These are phyloP conservation scores for Colletotrichum cuscutae DNA, from an alignment of 2,329 filamentous ascomycete genomes.

Conservation along the genomic window DNA sequence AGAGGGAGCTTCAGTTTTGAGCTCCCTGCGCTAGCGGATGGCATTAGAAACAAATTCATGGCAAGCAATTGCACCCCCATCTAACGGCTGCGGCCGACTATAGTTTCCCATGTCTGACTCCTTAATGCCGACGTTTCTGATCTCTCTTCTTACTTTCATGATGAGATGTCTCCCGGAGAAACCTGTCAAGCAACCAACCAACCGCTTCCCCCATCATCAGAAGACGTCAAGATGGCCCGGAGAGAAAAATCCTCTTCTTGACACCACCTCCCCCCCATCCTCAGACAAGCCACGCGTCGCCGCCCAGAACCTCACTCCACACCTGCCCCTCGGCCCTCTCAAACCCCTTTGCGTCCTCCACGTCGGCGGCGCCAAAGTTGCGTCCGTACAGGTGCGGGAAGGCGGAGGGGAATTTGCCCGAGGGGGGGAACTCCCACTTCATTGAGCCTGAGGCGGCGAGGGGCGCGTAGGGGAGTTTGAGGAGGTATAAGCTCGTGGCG, in stretches of 20 bases:
- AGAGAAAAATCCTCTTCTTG: background rate
- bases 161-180: no score
- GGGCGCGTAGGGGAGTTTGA: slow-evolving; percentile 63
- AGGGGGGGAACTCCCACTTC: slow-evolving; percentile 67
- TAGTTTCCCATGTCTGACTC: background rate
- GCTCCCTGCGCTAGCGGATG: background rate
- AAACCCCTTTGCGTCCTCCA: slow-evolving; percentile 59
- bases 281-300: slow-evolving; percentile 50
- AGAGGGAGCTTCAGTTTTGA: background rate
- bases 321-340: slow-evolving; percentile 52
- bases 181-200: no score
- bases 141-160: background rate
- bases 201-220: background rate
- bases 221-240: background rate
- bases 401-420: slow-evolving; percentile 53
- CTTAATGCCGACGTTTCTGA: background rate
- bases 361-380: slow-evolving; percentile 64
- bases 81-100: background rate
- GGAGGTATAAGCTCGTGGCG: slow-evolving; percentile 54
- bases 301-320: slow-evolving; percentile 59
- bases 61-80: slow-evolving; percentile 31
- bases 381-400: slow-evolving; percentile 65
- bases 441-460: slow-evolving; percentile 51
- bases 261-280: background rate
- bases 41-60: slow-evolving; percentile 13